Evolutionary conservation across 495 filamentous ascomycete genomes (phyloP), one percentile per base, ranked within the genome.

Genomic region (Niebla homalea): DNA sequence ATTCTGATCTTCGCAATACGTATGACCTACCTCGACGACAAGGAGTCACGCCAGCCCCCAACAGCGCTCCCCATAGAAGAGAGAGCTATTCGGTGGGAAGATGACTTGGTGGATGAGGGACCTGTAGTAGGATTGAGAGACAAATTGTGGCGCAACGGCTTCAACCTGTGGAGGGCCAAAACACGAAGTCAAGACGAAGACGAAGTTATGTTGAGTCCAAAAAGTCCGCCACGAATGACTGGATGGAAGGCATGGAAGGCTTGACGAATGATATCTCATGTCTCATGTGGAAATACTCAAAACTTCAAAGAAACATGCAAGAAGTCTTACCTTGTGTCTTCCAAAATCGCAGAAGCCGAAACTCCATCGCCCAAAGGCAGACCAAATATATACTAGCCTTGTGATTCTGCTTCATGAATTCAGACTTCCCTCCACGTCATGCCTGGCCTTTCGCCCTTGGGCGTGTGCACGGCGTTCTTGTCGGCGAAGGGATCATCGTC

Each of bases 401-500:
- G 21, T 19, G 21, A 15, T 41, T 15, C 39, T 10, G 10, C 11
- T 8, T 22, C 39, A 2, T 18, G 8, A 1, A 0, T 18, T 41
- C 39, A 41, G 10, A 41, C 39, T 19, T 41, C 39, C 21, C 39
- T 41, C 80, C 78, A 83, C 43, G 65, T 72, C 61, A 74, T 75
- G 39, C 74, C 74, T 11, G 59, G 57, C 26, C 67, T 69, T 63
- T 81, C 80, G 39, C 67, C 58, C 43, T 62, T 69, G 10, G 80
- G 76, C 1, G 78, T 83, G 36, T 71, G 70, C n/a, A 84, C 76
- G 5, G 75, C 84, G 66, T 89, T 87, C 10, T 72, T 71, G 61
- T 90, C 84, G 15, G 81, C 83, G 58, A 90, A 90, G 4, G 85
- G 85, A 62, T 89, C 77, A 57, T 88, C 72, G 52, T 82, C 79